Evolutionary conservation across 495 filamentous ascomycete species (phyloP).

Genomic region (Aspergillus cristatus): DNA sequence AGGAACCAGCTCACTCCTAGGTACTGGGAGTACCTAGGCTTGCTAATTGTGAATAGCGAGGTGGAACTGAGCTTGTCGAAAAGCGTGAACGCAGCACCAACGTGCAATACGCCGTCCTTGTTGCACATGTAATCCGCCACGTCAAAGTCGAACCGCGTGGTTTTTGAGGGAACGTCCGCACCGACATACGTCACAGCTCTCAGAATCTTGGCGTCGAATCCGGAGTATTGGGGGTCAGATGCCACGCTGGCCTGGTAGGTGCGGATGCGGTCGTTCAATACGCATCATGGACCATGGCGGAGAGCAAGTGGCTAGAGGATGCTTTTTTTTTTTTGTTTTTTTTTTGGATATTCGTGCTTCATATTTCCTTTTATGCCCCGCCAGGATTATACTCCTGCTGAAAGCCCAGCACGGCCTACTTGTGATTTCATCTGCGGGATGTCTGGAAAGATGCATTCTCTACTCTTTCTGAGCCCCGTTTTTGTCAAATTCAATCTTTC

Average conservation of each 20-base stretch:
- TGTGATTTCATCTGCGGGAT: no score
- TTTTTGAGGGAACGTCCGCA: not conserved
- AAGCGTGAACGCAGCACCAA: not conserved
- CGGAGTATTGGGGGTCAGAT: not conserved
- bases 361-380: no score
- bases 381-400: no score
- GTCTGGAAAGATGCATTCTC: no score
- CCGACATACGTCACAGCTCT: not conserved
- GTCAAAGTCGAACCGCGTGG: not conserved
- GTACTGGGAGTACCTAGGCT: not conserved
- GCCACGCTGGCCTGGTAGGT: not conserved
- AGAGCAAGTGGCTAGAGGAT: no score
- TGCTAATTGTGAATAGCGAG: not conserved
- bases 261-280: not conserved
- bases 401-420: no score
- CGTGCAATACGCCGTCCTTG: not conserved
- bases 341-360: no score
- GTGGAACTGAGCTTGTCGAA: not conserved
- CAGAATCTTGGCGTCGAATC: not conserved
- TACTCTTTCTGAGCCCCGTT: constrained; percentile 1
- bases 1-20: not conserved
- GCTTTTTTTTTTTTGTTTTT: no score
- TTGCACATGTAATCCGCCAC: not conserved
- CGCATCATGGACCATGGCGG: not conserved
- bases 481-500: constrained; percentile 37